These are phyloP conservation scores for Candida caryicola DNA, from an alignment of 805 yeast species.

Conservation along the genomic window DNA sequence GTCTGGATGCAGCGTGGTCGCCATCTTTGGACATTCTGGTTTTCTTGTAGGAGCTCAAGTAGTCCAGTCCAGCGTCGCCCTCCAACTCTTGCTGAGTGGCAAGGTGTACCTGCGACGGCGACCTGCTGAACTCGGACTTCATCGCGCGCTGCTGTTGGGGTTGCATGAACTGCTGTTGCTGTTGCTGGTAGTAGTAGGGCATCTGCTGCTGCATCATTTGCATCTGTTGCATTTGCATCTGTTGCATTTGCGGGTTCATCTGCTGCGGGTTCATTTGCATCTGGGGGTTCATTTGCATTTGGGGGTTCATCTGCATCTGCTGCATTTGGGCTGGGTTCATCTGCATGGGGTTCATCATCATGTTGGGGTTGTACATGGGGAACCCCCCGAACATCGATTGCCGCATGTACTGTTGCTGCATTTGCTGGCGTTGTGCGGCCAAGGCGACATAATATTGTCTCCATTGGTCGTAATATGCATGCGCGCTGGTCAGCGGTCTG, in stretches of 20 bases:
- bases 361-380: slow-evolving; percentile 4
- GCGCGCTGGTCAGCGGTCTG: slow-evolving; percentile 14
- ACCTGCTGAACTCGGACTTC: slow-evolving; percentile 1
- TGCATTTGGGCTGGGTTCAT: slow-evolving; percentile 8
- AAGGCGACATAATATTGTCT: slow-evolving; percentile 32
- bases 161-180: slow-evolving; percentile 7
- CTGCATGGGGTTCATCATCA: slow-evolving; percentile 10
- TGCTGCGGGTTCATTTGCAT: slow-evolving; percentile 4
- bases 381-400: slow-evolving; percentile 12
- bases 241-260: slow-evolving; percentile 7
- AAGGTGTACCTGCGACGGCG: slow-evolving; percentile 1
- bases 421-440: slow-evolving; percentile 16
- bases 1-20: slow-evolving; percentile 20
- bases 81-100: background rate
- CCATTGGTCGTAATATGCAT: slow-evolving; percentile 39
- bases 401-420: slow-evolving; percentile 14
- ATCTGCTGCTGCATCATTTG: slow-evolving; percentile 2
- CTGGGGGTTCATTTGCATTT: slow-evolving; percentile 11
- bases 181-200: slow-evolving; percentile 6
- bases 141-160: slow-evolving; percentile 11
- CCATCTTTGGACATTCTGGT: slow-evolving; percentile 3
- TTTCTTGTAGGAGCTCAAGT: background rate
- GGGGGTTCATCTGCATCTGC: slow-evolving; percentile 17
- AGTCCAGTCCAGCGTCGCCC: background rate
- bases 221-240: slow-evolving; percentile 5